Base-by-base conservation (phyloP, 2,329 filamentous ascomycete species). In the Cryoendolithus antarcticus region DNA sequence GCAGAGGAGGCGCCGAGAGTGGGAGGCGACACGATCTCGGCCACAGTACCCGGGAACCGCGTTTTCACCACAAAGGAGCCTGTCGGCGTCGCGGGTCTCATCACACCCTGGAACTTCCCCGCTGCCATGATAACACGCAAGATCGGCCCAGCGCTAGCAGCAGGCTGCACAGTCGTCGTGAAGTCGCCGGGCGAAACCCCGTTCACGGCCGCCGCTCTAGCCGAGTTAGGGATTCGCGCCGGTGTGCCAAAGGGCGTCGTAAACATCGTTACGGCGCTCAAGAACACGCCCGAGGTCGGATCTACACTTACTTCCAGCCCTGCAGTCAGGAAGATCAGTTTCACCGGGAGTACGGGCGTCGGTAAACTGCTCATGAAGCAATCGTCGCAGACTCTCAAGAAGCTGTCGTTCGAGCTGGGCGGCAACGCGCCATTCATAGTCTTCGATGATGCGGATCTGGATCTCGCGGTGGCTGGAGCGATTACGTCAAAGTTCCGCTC, bases 361-460 rank as follows among this genome's bases (percentile, higher is more conserved):
- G 75, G 75, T 13, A 77, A 72, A 49, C 63, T 95, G 64, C 75
- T 98, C 40, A 94, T 95, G 86, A 82, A 83, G 66, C 88, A 95
- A 62, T 80, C 82, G 8, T 76, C 86, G 0, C 72, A 75, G 31
- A 94, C 86, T 0, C 66, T 86, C 21, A 96, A 96, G 72, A 84
- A 84, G 57, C 68, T 84, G 1, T 91, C 84, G 0, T 82, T 94
- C 60, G 89, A 96, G 60, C 80, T 96, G 1, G 89, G 89, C 39
- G 91, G 89, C 35, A 96, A 96, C 59, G 84, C 89, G 0, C 89
- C 89, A 1, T 93, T 95, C 59, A 95, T 96, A 49, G 86, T 96
- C 28, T 96, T 96, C 56, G 86, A 96, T 54, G 89, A 96, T 55
- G 58, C 89, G 11, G 85, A 96, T 56, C 65, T 96, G 12, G 88